Base-by-base conservation (phyloP, 768 basidiomycete species). In the Calocybe gangraenosa region DNA sequence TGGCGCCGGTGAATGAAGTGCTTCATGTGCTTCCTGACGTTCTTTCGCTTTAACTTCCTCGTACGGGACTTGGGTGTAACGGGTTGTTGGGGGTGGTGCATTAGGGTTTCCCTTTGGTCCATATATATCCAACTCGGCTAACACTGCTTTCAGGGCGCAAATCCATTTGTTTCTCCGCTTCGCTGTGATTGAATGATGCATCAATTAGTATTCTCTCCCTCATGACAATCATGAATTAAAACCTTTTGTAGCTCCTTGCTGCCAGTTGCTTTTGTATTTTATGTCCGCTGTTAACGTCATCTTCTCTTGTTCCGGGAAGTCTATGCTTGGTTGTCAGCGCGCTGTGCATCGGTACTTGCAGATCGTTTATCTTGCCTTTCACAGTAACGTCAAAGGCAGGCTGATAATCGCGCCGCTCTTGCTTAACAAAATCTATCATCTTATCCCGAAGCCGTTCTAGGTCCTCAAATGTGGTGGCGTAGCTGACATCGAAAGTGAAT, bases 141-240 rank as follows among this genome's bases (percentile, higher is more conserved):
- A 67, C 38, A 79, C 74, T 36, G 75, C 60, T 65, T 93, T 94
- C 44, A 96, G 71, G 13, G 87, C 85, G 62, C 90, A 93, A 34
- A 93, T 76, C 91, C 91, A 94, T 65, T 91, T 94, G 70, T 93
- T 93, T 28, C 89, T 78, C 44, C 91, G 77, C 64, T 84, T 82
- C 1, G 83, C 83, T 82, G 57, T 21, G 32, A 39, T 42, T 35
- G n/a, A n/a, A n/a, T n/a, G n/a, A n/a, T n/a, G 30, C 7, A 8
- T 37, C 10, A 22, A n/a, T 37, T 15, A 56, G 44, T 28, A 47
- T 31, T 18, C 47, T 40, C 39, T 38, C 11, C 36, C 30, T 37
- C 38, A 46, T 38, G 17, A 25, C 9, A 9, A n/a, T n/a, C n/a
- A n/a, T n/a, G n/a, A n/a, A n/a, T n/a, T n/a, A 17, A 34, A 14